A percentile compares a stretch with the other conserved stretches of the same genome.
These are phyloP conservation scores for Globomyces sp. DNA, from an alignment of 371 early-diverging fungal genomes.

Conservation along the genomic window DNA sequence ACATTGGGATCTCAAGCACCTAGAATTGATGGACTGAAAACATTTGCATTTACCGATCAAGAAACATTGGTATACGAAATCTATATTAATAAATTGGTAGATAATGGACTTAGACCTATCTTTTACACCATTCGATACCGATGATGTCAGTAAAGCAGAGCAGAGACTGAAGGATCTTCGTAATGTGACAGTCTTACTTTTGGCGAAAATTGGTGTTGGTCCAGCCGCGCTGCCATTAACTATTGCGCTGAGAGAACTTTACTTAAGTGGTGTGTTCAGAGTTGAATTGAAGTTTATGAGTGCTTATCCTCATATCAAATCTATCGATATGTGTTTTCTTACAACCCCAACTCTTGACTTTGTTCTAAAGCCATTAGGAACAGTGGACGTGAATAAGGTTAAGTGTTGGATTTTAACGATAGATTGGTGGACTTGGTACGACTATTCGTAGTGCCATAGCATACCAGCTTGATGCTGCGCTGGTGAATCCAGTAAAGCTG, in stretches of 20 bases:
- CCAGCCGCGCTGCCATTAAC: slow-evolving; percentile 88
- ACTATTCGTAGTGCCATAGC: slow-evolving; percentile 33
- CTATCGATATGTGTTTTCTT: slow-evolving; percentile 82
- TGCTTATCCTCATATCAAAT: slow-evolving; percentile 85
- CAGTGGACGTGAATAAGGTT: slow-evolving; percentile 66
- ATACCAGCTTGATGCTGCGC: background rate
- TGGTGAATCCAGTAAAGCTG: slow-evolving; percentile 17
- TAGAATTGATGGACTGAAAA: slow-evolving; percentile 80
- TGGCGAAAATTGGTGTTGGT: slow-evolving; percentile 86
- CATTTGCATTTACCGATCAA: slow-evolving; percentile 70
- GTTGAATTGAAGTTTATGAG: slow-evolving; percentile 79
- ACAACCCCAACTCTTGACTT: slow-evolving; percentile 91
- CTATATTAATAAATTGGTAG: slow-evolving; percentile 29
- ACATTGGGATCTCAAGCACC: slow-evolving; percentile 97
- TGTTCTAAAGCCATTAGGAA: slow-evolving; percentile 81
- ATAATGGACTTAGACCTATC: slow-evolving; percentile 92
- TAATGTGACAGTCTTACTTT: slow-evolving; percentile 93
- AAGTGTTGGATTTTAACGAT: no score
- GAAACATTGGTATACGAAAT: slow-evolving; percentile 40
- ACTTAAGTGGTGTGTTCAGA: slow-evolving; percentile 79
- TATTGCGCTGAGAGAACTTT: slow-evolving; percentile 88
- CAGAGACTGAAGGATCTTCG: slow-evolving; percentile 26
- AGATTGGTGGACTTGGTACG: slow-evolving; percentile 5
- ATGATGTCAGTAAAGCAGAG: slow-evolving; percentile 41
- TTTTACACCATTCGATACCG: slow-evolving; percentile 86